phyloP scores from a whole-genome alignment of 371 early-diverging fungal genomes.

The Basidiobolus meristosporus region DNA sequence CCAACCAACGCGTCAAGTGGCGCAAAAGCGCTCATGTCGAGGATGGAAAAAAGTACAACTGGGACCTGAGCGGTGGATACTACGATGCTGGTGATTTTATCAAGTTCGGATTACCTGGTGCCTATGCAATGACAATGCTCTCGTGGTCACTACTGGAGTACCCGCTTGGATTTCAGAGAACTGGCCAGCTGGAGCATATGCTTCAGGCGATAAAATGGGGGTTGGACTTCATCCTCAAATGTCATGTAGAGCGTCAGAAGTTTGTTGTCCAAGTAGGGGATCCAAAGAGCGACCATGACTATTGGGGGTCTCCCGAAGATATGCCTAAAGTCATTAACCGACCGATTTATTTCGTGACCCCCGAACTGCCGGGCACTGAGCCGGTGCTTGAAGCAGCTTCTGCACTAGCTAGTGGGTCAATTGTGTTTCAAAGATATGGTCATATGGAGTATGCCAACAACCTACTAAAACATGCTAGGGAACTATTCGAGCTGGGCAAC shows the following conservation, averaged over 20 bases:
- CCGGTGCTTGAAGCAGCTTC: conserved; percentile 31
- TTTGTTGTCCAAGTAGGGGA: neutral
- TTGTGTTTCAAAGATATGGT: conserved; percentile 24
- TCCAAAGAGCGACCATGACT: neutral
- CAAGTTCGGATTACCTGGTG: conserved; percentile 36
- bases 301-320: conserved; percentile 1
- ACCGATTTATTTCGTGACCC: conserved; percentile 19
- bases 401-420: conserved; percentile 32
- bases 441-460: conserved; percentile 16
- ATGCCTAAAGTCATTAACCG: neutral
- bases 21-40: conserved; percentile 10
- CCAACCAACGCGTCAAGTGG: conserved; percentile 27
- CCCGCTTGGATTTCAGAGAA: conserved; percentile 27
- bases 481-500: conserved; percentile 11
- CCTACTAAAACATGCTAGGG: conserved; percentile 14
- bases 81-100: conserved; percentile 28
- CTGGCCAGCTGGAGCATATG: conserved; percentile 22
- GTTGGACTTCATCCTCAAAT: conserved; percentile 37
- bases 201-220: conserved; percentile 37
- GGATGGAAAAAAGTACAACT: too few species aligned
- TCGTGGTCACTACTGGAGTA: conserved; percentile 34
- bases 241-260: conserved; percentile 14
- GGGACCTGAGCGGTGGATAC: conserved; percentile 18
- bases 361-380: conserved; percentile 26
- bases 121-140: conserved; percentile 22